These are phyloP conservation scores for Chrysosporium keratinophilum DNA, from an alignment of 2,329 filamentous ascomycete species.

Conservation along the genomic window DNA sequence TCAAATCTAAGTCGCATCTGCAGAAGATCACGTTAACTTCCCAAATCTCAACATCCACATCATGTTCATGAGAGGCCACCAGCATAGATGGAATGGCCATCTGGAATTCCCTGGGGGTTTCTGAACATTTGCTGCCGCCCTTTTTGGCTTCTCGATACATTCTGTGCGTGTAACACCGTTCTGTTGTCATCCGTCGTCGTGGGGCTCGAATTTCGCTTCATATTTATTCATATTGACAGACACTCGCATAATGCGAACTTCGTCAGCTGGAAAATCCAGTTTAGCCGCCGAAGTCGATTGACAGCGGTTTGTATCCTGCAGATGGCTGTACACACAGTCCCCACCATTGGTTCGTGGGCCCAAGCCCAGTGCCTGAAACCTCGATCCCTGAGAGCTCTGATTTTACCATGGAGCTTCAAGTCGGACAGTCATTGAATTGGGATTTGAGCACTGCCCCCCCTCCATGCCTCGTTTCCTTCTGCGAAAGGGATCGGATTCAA, in stretches of 20 bases:
- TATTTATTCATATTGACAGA: no score
- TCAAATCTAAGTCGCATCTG: conserved; percentile 22
- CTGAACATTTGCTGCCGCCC: no score
- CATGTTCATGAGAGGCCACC: no score
- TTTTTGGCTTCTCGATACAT: no score
- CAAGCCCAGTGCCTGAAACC: conserved; percentile 2
- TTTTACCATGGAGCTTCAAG: background rate
- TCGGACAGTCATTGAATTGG: background rate
- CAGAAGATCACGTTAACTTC: conserved; percentile 27
- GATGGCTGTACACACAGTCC: background rate
- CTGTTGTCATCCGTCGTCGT: no score
- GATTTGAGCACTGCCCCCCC: conserved; percentile 2
- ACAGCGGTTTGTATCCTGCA: background rate
- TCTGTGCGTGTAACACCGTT: no score
- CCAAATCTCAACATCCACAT: background rate
- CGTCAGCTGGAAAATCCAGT: background rate
- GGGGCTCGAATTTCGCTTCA: no score
- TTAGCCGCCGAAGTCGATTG: background rate
- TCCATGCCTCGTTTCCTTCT: background rate
- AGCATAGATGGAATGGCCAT: no score
- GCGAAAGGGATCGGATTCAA: background rate
- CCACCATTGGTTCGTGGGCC: background rate
- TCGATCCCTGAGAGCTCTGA: background rate
- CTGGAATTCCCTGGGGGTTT: no score
- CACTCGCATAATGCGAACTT: background rate